phyloP scores from a whole-genome alignment of 2,329 filamentous ascomycete genomes.

The Elsinoe australis region DNA sequence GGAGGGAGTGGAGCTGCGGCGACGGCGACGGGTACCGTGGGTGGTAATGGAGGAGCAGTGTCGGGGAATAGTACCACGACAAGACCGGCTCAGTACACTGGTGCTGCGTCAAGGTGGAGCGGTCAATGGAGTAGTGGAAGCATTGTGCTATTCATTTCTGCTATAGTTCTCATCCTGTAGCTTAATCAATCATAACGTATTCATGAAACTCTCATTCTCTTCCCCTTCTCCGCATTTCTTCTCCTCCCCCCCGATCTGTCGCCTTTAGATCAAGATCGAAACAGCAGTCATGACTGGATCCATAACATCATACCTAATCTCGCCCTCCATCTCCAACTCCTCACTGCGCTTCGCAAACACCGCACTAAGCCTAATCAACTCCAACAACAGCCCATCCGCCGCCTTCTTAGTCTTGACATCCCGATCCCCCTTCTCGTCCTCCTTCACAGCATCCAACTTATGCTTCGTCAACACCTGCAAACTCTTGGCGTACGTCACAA shows the following conservation, averaged over 20 bases:
- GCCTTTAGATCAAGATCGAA: slow-evolving; percentile 6
- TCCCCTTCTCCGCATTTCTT: not conserved
- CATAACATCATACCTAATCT: slow-evolving; percentile 13
- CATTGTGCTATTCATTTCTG: not conserved
- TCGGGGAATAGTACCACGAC: too few species aligned
- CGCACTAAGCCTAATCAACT: slow-evolving; percentile 27
- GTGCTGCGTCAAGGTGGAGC: not conserved
- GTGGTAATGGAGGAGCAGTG: not conserved
- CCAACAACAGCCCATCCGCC: slow-evolving; percentile 27
- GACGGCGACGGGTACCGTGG: not conserved
- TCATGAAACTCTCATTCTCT: not conserved
- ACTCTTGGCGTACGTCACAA: slow-evolving; percentile 38
- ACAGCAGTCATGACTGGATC: slow-evolving; percentile 13
- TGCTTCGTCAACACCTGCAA: slow-evolving; percentile 24
- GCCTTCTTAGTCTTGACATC: slow-evolving; percentile 23
- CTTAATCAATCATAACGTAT: too few species aligned
- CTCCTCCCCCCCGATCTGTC: not conserved
- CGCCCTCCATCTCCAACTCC: slow-evolving; percentile 17
- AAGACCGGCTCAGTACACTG: slow-evolving; percentile 8
- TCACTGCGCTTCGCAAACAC: slow-evolving; percentile 24
- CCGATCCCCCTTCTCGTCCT: slow-evolving; percentile 18
- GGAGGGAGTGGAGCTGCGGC: not conserved
- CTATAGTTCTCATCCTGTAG: not conserved
- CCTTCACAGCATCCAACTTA: slow-evolving; percentile 14
- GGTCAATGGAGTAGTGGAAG: too few species aligned